These are phyloP conservation scores for Aspergillus pseudonomiae DNA, from an alignment of 2,329 filamentous ascomycete genomes.

Conservation along the genomic window DNA sequence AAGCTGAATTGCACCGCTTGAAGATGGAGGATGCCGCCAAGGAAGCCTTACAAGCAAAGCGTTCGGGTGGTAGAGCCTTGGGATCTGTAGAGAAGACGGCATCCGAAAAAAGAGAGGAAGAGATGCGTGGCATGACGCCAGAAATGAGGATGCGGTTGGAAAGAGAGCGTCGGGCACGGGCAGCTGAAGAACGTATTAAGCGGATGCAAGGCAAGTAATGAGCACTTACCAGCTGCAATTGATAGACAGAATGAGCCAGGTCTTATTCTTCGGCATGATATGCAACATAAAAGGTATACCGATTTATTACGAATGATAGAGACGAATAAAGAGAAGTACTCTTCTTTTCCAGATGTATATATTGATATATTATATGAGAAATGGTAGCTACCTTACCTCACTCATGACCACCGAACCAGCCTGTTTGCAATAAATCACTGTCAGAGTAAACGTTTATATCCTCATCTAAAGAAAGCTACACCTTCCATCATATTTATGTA, in stretches of 20 bases:
- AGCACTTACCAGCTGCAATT: neutral
- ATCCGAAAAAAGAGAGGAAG: constrained; percentile 80
- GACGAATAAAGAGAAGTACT: neutral
- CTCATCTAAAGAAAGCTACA: neutral
- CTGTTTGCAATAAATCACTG: neutral
- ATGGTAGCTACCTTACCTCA: neutral
- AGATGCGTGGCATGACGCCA: constrained; percentile 79
- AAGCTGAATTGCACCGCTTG: constrained; percentile 73
- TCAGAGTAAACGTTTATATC: neutral
- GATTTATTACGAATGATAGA: constrained; percentile 8
- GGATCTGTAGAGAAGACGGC: constrained; percentile 69
- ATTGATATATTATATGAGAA: neutral
- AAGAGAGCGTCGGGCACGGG: constrained; percentile 84
- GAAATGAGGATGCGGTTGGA: constrained; percentile 86
- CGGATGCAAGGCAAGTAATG: constrained; percentile 56
- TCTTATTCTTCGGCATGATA: neutral
- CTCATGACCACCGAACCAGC: too few relatives aligned
- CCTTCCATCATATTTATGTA: neutral
- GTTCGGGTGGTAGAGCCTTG: constrained; percentile 58
- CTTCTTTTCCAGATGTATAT: neutral
- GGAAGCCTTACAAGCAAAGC: constrained; percentile 51
- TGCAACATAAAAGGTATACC: neutral
- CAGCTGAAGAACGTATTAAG: constrained; percentile 84
- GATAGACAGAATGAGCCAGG: neutral
- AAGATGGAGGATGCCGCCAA: constrained; percentile 61